Conservation (phyloP, 2,329 filamentous ascomycete genomes). For the Colletotrichum melonis region DNA sequence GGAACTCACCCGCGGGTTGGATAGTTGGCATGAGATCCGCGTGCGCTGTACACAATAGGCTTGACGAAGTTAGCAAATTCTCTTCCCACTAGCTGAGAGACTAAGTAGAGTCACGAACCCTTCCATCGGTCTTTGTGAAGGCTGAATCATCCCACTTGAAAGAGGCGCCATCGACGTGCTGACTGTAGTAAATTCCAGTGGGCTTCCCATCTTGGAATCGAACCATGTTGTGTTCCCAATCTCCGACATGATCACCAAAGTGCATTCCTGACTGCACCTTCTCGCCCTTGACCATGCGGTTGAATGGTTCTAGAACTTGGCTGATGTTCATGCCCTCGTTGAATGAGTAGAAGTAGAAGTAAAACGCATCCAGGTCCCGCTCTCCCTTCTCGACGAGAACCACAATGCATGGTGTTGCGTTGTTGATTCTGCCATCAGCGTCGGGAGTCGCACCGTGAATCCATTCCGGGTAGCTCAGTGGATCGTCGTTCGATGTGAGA, state of each 20-base stretch:
- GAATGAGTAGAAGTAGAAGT: conserved; percentile 50
- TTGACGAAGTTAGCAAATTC: conserved; percentile 20
- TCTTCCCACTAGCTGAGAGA: fast-evolving
- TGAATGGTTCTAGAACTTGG: conserved; percentile 44
- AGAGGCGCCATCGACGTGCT: conserved; percentile 41
- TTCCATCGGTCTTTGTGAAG: conserved; percentile 39
- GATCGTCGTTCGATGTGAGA: conserved; percentile 44
- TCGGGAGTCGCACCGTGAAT: conserved; percentile 42
- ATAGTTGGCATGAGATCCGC: conserved; percentile 50
- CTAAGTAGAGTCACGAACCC: conserved; percentile 37
- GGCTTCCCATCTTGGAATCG: conserved; percentile 44
- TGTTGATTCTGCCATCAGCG: conserved; percentile 36
- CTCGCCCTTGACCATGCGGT: conserved; percentile 38
- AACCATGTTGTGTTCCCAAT: conserved; percentile 48
- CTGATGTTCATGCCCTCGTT: conserved; percentile 46
- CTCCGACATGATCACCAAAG: conserved; percentile 45
- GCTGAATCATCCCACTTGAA: conserved; percentile 44
- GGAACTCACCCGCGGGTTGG: conserved; percentile 41
- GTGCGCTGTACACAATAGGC: conserved; percentile 48
- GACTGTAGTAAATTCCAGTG: conserved; percentile 43
- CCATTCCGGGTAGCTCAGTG: conserved; percentile 42
- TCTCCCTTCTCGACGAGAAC: conserved; percentile 44
- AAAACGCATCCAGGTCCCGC: conserved; percentile 45
- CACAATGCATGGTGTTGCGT: conserved; percentile 44
- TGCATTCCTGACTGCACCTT: conserved; percentile 38